Evolutionary conservation across 2,329 filamentous ascomycete genomes (phyloP).

Genomic region (Huntiella omanensis): DNA sequence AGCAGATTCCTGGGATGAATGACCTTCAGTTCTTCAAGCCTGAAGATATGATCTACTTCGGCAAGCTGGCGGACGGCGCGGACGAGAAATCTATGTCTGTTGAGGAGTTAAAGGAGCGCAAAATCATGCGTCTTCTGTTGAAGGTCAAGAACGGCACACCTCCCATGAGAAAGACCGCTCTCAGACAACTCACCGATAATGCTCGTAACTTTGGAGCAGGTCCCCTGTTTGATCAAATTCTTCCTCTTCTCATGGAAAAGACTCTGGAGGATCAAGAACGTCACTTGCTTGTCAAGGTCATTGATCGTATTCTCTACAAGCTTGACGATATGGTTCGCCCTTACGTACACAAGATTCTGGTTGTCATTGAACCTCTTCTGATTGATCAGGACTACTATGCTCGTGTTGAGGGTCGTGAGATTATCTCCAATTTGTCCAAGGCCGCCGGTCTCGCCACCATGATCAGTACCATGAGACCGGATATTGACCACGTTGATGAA

Average conservation of each 20-base stretch:
- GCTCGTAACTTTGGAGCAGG: slow-evolving; percentile 89
- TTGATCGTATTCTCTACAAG: slow-evolving; percentile 96
- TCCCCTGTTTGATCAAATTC: slow-evolving; percentile 88
- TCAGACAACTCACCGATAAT: slow-evolving; percentile 94
- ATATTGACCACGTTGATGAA: slow-evolving; percentile 96
- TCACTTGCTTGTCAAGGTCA: slow-evolving; percentile 95
- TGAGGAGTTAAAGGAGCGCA: slow-evolving; percentile 90
- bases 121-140: slow-evolving; percentile 90
- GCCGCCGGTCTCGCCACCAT: slow-evolving; percentile 93
- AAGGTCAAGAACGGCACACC: slow-evolving; percentile 99
- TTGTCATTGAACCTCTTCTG: slow-evolving; percentile 95
- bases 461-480: slow-evolving; percentile 98
- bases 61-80: slow-evolving; percentile 83
- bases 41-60: slow-evolving; percentile 97
- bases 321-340: slow-evolving; percentile 90
- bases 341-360: slow-evolving; percentile 94
- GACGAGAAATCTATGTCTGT: slow-evolving; percentile 85
- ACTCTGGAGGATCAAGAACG: slow-evolving; percentile 94
- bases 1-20: slow-evolving; percentile 87
- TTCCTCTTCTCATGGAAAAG: slow-evolving; percentile 95
- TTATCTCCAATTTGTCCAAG: slow-evolving; percentile 95
- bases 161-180: slow-evolving; percentile 93
- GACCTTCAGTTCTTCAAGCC: slow-evolving; percentile 97
- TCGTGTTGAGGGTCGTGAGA: slow-evolving; percentile 91
- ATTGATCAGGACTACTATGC: slow-evolving; percentile 99